These are phyloP conservation scores for Eucalyptus lansdowneana DNA, from an alignment of 345 rosid species.

Conservation along the genomic window DNA sequence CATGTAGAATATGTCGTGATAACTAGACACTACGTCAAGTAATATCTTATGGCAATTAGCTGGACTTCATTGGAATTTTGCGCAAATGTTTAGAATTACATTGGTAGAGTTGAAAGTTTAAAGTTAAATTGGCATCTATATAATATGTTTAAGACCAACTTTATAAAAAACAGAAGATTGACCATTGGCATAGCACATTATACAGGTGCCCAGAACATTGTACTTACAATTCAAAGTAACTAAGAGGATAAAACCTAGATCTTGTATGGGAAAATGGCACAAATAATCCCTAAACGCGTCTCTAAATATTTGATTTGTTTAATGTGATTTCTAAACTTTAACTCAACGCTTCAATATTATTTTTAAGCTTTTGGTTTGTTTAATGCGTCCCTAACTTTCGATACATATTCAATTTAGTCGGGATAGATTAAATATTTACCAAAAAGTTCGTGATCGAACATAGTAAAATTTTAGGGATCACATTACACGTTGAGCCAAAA, in stretches of 20 bases:
- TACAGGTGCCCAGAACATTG: neutral
- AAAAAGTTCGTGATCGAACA: too few relatives aligned
- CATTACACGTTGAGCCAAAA: too few relatives aligned
- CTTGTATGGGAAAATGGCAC: fast-evolving
- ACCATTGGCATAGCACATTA: fast-evolving
- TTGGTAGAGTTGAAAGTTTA: neutral
- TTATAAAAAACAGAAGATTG: neutral
- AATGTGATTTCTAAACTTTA: fast-evolving
- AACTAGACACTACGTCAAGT: fast-evolving
- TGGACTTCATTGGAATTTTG: neutral
- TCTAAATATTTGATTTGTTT: fast-evolving
- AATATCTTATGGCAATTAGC: fast-evolving
- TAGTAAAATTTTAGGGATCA: too few relatives aligned
- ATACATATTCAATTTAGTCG: too few relatives aligned
- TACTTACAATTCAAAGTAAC: neutral
- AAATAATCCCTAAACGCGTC: neutral
- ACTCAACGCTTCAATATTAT: fast-evolving
- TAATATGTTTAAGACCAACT: neutral
- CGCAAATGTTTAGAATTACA: neutral
- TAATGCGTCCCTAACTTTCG: fast-evolving
- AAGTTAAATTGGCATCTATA: fast-evolving
- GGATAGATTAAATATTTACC: too few relatives aligned
- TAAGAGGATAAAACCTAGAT: neutral
- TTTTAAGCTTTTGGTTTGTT: fast-evolving
- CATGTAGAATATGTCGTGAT: fast-evolving